phyloP scores from a whole-genome alignment of 441 rosid species.

The Arabidopsis lyrata region DNA sequence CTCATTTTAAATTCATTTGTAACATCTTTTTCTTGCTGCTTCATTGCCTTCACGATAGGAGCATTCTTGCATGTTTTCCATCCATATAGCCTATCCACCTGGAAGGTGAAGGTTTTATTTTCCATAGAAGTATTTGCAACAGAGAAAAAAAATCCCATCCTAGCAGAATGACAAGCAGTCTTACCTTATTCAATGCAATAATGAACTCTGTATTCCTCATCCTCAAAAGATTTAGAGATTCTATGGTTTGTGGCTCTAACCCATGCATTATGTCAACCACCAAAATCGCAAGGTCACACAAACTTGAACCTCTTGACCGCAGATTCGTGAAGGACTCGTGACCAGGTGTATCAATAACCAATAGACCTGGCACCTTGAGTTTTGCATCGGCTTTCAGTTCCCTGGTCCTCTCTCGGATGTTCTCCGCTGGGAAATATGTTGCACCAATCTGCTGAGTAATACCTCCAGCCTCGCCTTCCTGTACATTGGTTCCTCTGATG shows the following conservation, averaged over 20 bases:
- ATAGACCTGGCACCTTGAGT: constrained; percentile 91
- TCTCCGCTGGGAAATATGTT: constrained; percentile 91
- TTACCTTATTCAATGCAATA: constrained; percentile 92
- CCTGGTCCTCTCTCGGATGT: constrained; percentile 96
- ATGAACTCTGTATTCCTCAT: constrained; percentile 94
- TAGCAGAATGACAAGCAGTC: constrained; percentile 24
- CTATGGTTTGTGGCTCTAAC: constrained; percentile 92
- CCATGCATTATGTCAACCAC: constrained; percentile 99
- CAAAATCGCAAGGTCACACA: constrained; percentile 97
- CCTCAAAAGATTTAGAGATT: constrained; percentile 88
- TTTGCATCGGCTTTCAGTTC: constrained; percentile 94
- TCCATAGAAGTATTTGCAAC: constrained; percentile 3
- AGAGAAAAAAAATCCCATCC: constrained; percentile 17
- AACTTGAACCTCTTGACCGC: constrained; percentile 91
- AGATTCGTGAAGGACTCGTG: constrained; percentile 94
- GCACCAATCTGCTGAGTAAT: constrained; percentile 99
- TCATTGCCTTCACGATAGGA: constrained; percentile 78
- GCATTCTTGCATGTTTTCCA: constrained; percentile 86
- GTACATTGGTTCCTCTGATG: constrained; percentile 96
- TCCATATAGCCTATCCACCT: constrained; percentile 96
- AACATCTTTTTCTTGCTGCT: constrained; percentile 82
- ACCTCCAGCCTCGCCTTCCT: constrained; percentile 99
- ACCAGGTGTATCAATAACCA: constrained; percentile 99
- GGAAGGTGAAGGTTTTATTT: constrained; percentile 35
- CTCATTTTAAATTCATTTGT: constrained; percentile 78